Evolutionary conservation across 139 green algal genomes (phyloP), one percentile per base, ranked within the genome.

Genomic region (Auxenochlorella protothecoides): DNA sequence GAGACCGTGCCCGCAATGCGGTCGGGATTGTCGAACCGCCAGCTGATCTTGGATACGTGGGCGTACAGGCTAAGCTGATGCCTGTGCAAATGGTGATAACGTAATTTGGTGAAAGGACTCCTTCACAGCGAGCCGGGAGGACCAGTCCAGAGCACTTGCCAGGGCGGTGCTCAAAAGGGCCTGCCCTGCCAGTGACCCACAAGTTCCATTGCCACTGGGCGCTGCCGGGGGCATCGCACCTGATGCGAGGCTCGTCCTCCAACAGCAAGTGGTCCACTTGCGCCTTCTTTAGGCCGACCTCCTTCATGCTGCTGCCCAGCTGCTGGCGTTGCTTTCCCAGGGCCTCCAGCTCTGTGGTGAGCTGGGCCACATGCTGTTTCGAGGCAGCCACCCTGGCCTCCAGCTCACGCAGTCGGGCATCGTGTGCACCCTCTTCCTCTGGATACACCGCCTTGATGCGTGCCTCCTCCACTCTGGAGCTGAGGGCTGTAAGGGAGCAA

Each of bases 41-140:
- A 90, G 3, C 65, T 82, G 55, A 88, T 74, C 60, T 84, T 84
- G 64, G 80, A 82, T 62, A 90, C 82, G 74, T 90, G 85, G 0
- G 80, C 83, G 74, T 85, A 90, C 69, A 90, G 68, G 53, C 67
- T 77, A 7, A 90, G 69, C 71, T 87, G 76, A 71, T 88, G 73
- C 79, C 85, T 89, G 83, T 56, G 15, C 13, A 11, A 65, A 11
- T 10, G 13, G 13, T 53, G 13, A 71, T 56, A 62, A 72, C 15
- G 8, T 51, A 59, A 11, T 16, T 66, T 53, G 68, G n/a, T 65
- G n/a, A 65, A 63, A 66, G 12, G 15, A 66, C 6, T 13, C 10
- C 10, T 66, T 66, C 55, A 54, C 6, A 55, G 54, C n/a, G 3
- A 57, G 27, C 10, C 4, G 15, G 66, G 27, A 27, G 55, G 6